Percentiles rank a stretch among this genome's conserved stretches.
Conservation (phyloP, 768 basidiomycete genomes). For the Pholiota microspora region DNA sequence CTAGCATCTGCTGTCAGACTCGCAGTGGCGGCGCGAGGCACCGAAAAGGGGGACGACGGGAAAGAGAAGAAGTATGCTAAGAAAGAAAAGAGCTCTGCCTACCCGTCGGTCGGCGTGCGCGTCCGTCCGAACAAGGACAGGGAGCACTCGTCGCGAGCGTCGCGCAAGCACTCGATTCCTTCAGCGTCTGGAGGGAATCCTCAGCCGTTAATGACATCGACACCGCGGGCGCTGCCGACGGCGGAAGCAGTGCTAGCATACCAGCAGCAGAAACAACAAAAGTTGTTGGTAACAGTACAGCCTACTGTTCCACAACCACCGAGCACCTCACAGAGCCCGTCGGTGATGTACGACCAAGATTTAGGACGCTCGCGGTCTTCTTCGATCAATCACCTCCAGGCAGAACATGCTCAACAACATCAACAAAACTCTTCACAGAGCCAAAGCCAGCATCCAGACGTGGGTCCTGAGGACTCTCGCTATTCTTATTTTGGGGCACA, state of each 20-base stretch:
- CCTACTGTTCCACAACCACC: background rate
- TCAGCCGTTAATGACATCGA: conserved; percentile 12
- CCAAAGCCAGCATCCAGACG: background rate
- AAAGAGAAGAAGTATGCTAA: conserved; percentile 20
- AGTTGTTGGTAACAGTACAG: conserved; percentile 3
- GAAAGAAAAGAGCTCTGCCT: conserved; percentile 39
- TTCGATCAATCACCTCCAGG: conserved; percentile 17
- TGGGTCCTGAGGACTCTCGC: background rate
- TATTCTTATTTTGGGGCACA: background rate
- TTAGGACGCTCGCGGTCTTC: conserved; percentile 27
- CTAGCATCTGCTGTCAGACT: conserved; percentile 4
- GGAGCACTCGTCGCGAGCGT: conserved; percentile 9
- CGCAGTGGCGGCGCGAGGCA: background rate
- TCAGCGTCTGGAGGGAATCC: conserved; percentile 2
- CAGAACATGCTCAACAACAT: conserved; percentile 10
- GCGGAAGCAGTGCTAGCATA: conserved; percentile 13
- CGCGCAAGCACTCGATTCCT: conserved; percentile 7
- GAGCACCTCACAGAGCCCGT: background rate
- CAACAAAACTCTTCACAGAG: background rate
- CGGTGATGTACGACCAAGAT: background rate
- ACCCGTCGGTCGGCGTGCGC: conserved; percentile 46
- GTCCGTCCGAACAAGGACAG: conserved; percentile 33
- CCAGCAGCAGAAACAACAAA: conserved; percentile 18
- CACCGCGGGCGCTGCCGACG: conserved; percentile 6
- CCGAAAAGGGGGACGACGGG: conserved; percentile 1